Percentiles rank a stretch among this genome's conserved stretches.
These are phyloP conservation scores for Prunus persica DNA, from an alignment of 306 rosid genomes.

Conservation along the genomic window DNA sequence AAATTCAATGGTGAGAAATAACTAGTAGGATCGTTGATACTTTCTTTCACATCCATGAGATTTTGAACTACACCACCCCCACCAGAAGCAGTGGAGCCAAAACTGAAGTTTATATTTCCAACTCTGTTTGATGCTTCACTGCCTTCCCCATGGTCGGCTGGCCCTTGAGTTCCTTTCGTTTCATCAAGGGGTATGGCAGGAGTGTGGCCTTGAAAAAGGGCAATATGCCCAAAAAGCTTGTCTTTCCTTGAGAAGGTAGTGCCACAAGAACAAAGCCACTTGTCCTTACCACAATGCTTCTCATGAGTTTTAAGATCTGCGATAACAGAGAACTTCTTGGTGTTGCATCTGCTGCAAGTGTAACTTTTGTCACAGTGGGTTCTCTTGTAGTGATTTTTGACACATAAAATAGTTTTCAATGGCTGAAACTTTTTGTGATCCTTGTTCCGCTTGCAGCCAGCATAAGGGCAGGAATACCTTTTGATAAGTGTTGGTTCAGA, in stretches of 20 bases:
- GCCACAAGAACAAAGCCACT: slow-evolving; percentile 99
- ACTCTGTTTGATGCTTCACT: slow-evolving; percentile 41
- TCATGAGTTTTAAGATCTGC: slow-evolving; percentile 99
- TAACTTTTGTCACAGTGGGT: slow-evolving; percentile 98
- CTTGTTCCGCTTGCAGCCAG: slow-evolving; percentile 96
- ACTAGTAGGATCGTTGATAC: slow-evolving; percentile 65
- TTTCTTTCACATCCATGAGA: slow-evolving; percentile 54
- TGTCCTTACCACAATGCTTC: slow-evolving; percentile 97
- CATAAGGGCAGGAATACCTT: slow-evolving; percentile 93
- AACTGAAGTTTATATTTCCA: slow-evolving; percentile 52
- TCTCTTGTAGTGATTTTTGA: slow-evolving; percentile 98
- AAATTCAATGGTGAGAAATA: slow-evolving; percentile 80
- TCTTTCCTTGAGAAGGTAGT: slow-evolving; percentile 99
- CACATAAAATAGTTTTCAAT: slow-evolving; percentile 90
- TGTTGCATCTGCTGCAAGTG: slow-evolving; percentile 89
- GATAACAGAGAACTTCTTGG: slow-evolving; percentile 91
- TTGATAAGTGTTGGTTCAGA: slow-evolving; percentile 65
- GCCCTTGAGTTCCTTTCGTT: slow-evolving; percentile 36
- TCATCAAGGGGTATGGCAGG: slow-evolving; percentile 91
- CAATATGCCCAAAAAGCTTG: slow-evolving; percentile 98
- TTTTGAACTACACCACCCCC: slow-evolving; percentile 41
- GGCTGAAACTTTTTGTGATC: slow-evolving; percentile 95
- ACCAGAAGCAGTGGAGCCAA: slow-evolving; percentile 48
- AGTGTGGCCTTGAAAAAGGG: slow-evolving; percentile 97
- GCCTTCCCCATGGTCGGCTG: slow-evolving; percentile 39